Percentiles rank a stretch among this genome's conserved stretches.
Evolutionary conservation across 345 rosid species (phyloP).

Genomic region (Raphanus sativus): DNA sequence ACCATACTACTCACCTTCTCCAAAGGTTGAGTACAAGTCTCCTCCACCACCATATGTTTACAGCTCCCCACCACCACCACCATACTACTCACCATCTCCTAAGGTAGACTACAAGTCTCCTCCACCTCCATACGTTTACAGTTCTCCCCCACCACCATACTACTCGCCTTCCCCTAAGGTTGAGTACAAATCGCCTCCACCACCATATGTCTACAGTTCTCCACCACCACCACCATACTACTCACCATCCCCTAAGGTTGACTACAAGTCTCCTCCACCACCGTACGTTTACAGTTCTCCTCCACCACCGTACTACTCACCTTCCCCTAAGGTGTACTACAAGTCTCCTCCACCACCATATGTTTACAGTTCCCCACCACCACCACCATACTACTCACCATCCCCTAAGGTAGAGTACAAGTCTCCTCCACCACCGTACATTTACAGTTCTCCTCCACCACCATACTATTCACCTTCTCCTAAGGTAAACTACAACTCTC

Average conservation of each 20-base stretch:
- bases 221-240: not conserved
- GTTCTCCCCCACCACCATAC: not conserved
- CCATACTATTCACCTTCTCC: not conserved
- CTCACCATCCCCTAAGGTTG: not conserved
- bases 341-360: not conserved
- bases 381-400: not conserved
- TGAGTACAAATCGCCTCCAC: not conserved
- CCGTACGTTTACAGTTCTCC: not conserved
- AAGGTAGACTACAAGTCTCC: not conserved
- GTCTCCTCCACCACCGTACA: not conserved
- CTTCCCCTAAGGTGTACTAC: not conserved
- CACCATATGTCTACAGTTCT: not conserved
- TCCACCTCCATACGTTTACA: not conserved
- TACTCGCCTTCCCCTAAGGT: not conserved
- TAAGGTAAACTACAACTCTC: not conserved
- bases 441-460: not conserved
- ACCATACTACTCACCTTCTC: not conserved
- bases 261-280: not conserved
- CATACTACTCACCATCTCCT: not conserved
- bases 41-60: not conserved
- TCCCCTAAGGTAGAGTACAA: not conserved
- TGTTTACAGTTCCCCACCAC: not conserved
- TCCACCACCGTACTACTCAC: not conserved
- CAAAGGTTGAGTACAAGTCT: not conserved
- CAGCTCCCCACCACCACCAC: not conserved